Evolutionary conservation across 2,329 filamentous ascomycete species (phyloP), one percentile per base, ranked within the genome.

Genomic region (Raffaelea ambrosiae): DNA sequence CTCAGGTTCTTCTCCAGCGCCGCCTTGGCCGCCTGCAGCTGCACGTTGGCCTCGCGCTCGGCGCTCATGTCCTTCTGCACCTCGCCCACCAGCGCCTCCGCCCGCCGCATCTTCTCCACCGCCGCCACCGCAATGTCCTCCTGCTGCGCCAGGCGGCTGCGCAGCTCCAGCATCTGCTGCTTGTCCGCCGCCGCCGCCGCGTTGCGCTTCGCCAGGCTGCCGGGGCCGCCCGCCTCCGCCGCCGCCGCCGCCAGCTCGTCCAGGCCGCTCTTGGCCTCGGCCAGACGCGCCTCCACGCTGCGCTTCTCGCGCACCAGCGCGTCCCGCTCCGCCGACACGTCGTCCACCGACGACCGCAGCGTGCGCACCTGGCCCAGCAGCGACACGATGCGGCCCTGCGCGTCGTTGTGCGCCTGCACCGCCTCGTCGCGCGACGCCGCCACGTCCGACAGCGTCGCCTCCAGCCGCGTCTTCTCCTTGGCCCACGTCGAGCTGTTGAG

Each of bases 401-500:
- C 90, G 56, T 97, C 91, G 59, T 93, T 95, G 65, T 98, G 93
- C 1, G 93, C 91, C 57, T 82, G 84, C 44, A 89, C 85, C 10
- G 93, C 91, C 64, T 98, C 93, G 55, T 98, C 91, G 3, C 91
- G 83, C n/a, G 89, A 95, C 43, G 87, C 83, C 11, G 86, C 85
- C 29, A 97, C 79, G 62, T 96, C 89, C 44, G 91, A 83, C 47
- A 98, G 74, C 5, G 89, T 94, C 51, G 89, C 81, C 63, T 97
- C 91, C 38, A 98, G 76, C 16, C 91, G 84, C 16, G 88, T 79
- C 72, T 97, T 97, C 69, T 98, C 91, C 70, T 98, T 98, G 13
- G 90, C 90, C 90, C 93, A 97, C 1, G 91, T 95, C 16, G 89
- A 95, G 66, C 88, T 95, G 68, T 97, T 97, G 57, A 97, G 79